Base-by-base conservation (phyloP, 148 eudicot species). In the Pharnaceum exiguum region DNA sequence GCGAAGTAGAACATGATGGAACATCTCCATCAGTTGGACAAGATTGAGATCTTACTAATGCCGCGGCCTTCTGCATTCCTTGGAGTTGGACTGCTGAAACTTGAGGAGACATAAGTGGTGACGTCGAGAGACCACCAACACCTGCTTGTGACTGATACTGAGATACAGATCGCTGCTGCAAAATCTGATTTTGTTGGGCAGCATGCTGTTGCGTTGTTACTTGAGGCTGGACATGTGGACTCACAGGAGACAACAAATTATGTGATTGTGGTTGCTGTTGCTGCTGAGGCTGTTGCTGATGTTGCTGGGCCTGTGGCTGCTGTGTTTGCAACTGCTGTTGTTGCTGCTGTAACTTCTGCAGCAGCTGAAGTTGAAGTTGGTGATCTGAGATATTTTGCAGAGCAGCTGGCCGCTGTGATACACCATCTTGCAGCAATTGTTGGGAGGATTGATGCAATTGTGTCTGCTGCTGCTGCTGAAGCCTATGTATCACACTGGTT, bases 1-100 rank as follows among this genome's bases (percentile, higher is more conserved):
- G 95, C 10, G 98, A 85, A 0, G 94, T 88, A 17, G 98, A 91
- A 55, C 96, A 91, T 10, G 98, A 91, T 26, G 90, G 96, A 65
- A 74, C 79, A 61, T 83, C 98, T 5, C 75, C 83, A 11, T 85
- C 87, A 11, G 93, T 78, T 21, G 65, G 77, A 33, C 71, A 75
- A 21, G 89, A 82, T 43, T 67, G 81, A 46, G 77, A 71, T 69
- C 80, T 78, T 35, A 59, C 53, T 21, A 51, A n/a, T 1, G 62
- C 43, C 9, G 46, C 21, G 36, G 84, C 50, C 67, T 79, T 88
- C 51, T 82, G 87, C 73, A 76, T 80, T 59, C 79, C 68, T 29
- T 70, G 89, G 44, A 72, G 65, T 70, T 84, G 93, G 68, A 73
- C 82, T 7, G 66, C 24, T 15, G 79, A 73, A 55, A 72, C 58